phyloP scores from a whole-genome alignment of 352 stramenopile species.

The Globisporangium spiculum region DNA sequence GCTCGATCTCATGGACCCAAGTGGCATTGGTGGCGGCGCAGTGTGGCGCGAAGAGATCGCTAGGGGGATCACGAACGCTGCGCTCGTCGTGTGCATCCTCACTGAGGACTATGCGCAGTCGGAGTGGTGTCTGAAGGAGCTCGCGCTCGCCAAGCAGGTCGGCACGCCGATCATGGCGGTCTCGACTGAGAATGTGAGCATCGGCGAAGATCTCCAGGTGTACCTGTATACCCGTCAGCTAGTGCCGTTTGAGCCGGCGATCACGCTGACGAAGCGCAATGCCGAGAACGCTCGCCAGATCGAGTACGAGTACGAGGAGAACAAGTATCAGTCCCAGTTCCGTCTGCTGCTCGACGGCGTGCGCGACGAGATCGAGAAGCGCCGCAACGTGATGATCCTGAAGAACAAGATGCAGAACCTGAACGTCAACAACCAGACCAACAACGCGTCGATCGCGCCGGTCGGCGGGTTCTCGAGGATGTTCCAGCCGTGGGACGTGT shows the following conservation, averaged over 20 bases:
- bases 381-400: constrained; percentile 39
- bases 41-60: constrained; percentile 85
- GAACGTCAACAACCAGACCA: constrained; percentile 23
- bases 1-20: constrained; percentile 85
- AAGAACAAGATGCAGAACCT: constrained; percentile 33
- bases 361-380: constrained; percentile 82
- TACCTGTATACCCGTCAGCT: constrained; percentile 83
- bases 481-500: constrained; percentile 60
- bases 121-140: constrained; percentile 84
- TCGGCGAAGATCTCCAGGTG: constrained; percentile 76
- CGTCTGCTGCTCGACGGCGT: constrained; percentile 76
- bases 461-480: constrained; percentile 46
- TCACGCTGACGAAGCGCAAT: constrained; percentile 52
- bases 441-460: constrained; percentile 24
- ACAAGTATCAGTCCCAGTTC: constrained; percentile 71
- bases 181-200: constrained; percentile 60
- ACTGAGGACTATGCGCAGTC: constrained; percentile 79
- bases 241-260: constrained; percentile 72
- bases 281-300: constrained; percentile 59
- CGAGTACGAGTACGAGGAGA: constrained; percentile 77
- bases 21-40: constrained; percentile 73
- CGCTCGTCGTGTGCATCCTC: constrained; percentile 71
- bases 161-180: constrained; percentile 75
- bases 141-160: constrained; percentile 78
- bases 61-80: constrained; percentile 71